Conservation (phyloP, 2,329 filamentous ascomycete species). For the Pseudopithomyces maydicus region DNA sequence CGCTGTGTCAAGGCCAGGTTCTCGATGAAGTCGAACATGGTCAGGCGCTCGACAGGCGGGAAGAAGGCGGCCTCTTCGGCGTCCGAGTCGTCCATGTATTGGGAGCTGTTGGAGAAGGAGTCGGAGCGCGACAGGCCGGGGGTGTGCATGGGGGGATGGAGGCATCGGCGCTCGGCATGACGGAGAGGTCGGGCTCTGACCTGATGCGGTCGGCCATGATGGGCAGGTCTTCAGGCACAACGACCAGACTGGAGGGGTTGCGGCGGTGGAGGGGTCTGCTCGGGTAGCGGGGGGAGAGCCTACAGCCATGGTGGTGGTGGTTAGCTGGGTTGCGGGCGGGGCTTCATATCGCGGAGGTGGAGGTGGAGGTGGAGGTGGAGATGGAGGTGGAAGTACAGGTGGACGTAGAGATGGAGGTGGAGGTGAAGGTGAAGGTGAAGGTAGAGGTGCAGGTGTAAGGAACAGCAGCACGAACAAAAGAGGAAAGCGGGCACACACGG, state of each 20-base stretch:
- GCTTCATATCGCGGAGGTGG: constrained; percentile 10
- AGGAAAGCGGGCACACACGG: constrained; percentile 4
- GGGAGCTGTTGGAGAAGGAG: constrained; percentile 83
- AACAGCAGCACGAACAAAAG: not conserved
- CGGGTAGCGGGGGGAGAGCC: constrained; percentile 28
- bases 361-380: not conserved
- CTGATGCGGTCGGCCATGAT: constrained; percentile 34
- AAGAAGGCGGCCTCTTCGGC: constrained; percentile 66
- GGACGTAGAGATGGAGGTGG: not conserved
- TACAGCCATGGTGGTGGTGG: constrained; percentile 32
- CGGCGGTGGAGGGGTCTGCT: constrained; percentile 35
- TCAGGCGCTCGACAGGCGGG: constrained; percentile 86
- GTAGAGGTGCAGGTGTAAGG: not conserved
- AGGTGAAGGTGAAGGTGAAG: not conserved
- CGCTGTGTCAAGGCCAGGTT: constrained; percentile 89
- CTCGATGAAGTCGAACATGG: constrained; percentile 90
- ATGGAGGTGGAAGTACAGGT: not conserved
- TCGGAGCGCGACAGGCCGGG: constrained; percentile 71
- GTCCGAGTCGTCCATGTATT: constrained; percentile 86
- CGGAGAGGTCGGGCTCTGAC: constrained; percentile 39
- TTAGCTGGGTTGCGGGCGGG: constrained; percentile 27
- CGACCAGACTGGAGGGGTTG: constrained; percentile 33
- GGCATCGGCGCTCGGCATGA: constrained; percentile 49
- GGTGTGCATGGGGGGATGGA: constrained; percentile 50
- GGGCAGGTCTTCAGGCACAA: constrained; percentile 36